Evolutionary conservation across 805 yeast species (phyloP).

Genomic region (Saturnispora gosingensis): DNA sequence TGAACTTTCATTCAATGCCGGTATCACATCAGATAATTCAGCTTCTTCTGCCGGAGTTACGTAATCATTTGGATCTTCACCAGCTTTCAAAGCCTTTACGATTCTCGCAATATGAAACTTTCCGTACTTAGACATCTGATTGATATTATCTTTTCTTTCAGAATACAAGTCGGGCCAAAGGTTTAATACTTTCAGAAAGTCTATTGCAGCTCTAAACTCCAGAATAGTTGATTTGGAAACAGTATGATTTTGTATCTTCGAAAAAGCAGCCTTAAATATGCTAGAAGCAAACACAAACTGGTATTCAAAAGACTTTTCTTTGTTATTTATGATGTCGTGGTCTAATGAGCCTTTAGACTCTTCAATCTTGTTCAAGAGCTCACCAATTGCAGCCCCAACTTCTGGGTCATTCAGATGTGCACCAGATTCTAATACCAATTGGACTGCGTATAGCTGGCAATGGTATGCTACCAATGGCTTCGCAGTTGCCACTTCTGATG

Average conservation of each 20-base stretch:
- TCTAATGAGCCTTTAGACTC: constrained; percentile 32
- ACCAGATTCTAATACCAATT: constrained; percentile 51
- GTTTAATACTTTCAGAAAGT: constrained; percentile 42
- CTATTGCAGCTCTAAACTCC: constrained; percentile 44
- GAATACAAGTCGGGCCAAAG: constrained; percentile 30
- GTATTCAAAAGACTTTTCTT: constrained; percentile 46
- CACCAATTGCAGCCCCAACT: constrained; percentile 50
- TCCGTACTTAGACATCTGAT: constrained; percentile 44
- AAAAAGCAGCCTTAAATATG: constrained; percentile 46
- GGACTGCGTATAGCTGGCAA: constrained; percentile 65
- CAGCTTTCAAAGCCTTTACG: constrained; percentile 36
- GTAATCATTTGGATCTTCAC: constrained; percentile 51
- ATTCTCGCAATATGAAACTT: constrained; percentile 56
- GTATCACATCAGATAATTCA: constrained; percentile 13
- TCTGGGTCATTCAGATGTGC: constrained; percentile 49
- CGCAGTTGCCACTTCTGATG: constrained; percentile 44
- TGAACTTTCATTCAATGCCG: not conserved
- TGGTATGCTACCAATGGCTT: constrained; percentile 69
- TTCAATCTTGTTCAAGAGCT: constrained; percentile 48
- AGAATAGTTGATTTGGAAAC: constrained; percentile 39
- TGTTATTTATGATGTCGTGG: constrained; percentile 45
- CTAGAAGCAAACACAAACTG: constrained; percentile 48
- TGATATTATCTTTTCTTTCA: constrained; percentile 18
- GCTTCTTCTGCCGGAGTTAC: constrained; percentile 31
- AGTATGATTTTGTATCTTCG: constrained; percentile 36